Percentiles rank a stretch among this genome's conserved stretches.
phyloP scores from a whole-genome alignment of 345 rosid species.

The Sonneratia alba region DNA sequence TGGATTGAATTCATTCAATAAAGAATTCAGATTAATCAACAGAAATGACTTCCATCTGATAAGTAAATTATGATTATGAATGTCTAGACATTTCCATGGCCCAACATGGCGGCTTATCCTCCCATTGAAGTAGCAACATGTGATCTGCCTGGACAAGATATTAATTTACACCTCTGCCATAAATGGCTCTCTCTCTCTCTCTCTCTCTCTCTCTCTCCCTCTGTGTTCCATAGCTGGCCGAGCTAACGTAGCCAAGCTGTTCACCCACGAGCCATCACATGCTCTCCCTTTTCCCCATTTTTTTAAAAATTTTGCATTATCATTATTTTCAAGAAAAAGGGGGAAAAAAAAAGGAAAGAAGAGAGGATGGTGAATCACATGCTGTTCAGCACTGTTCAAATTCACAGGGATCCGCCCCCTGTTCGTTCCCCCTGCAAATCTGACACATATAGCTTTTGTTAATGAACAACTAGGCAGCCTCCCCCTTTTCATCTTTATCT shows the following conservation, averaged over 20 bases:
- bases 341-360: background rate
- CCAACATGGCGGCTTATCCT: no score
- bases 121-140: no score
- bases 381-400: background rate
- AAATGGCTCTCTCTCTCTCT: background rate
- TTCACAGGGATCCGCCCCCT: background rate
- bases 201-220: background rate
- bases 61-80: no score
- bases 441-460: background rate
- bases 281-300: background rate
- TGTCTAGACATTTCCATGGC: no score
- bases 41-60: no score
- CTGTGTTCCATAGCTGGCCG: background rate
- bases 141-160: no score
- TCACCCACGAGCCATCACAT: slow-evolving; percentile 7
- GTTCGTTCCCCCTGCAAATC: background rate
- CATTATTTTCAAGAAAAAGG: background rate
- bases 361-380: background rate
- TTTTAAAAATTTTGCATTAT: background rate
- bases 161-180: background rate
- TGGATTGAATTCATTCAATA: no score
- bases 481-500: background rate
- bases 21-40: no score
- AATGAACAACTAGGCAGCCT: background rate
- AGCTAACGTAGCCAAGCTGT: slow-evolving; percentile 7